phyloP scores from a whole-genome alignment of 495 filamentous ascomycete genomes.

The Aspergillus haitiensis region DNA sequence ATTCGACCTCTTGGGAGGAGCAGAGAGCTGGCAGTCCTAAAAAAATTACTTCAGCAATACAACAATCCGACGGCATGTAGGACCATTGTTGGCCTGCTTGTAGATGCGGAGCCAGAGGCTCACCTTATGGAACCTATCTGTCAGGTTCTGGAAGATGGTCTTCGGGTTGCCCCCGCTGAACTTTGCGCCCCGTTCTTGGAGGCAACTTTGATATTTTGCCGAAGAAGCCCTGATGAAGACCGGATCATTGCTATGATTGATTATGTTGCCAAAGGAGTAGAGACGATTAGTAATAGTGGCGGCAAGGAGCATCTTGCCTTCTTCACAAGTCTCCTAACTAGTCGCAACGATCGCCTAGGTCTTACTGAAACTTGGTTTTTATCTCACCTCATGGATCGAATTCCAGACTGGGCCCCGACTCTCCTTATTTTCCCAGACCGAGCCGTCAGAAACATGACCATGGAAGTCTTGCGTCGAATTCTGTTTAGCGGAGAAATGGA shows the following conservation, averaged over 20 bases:
- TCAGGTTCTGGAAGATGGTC: slow-evolving; percentile 51
- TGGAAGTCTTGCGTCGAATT: slow-evolving; percentile 55
- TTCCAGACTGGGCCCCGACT: slow-evolving; percentile 66
- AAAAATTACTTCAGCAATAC: slow-evolving; percentile 46
- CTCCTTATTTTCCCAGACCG: slow-evolving; percentile 64
- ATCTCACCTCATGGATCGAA: slow-evolving; percentile 48
- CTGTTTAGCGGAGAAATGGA: slow-evolving; percentile 50
- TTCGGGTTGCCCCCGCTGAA: slow-evolving; percentile 57
- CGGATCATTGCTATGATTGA: slow-evolving; percentile 47
- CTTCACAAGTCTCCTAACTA: slow-evolving; percentile 47
- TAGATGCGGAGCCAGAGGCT: slow-evolving; percentile 48
- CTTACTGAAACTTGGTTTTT: slow-evolving; percentile 39
- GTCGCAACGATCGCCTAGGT: slow-evolving; percentile 42
- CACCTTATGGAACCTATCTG: slow-evolving; percentile 43
- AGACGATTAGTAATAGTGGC: slow-evolving; percentile 55
- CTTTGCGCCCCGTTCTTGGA: slow-evolving; percentile 55
- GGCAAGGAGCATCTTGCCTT: slow-evolving; percentile 61
- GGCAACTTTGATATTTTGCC: slow-evolving; percentile 52
- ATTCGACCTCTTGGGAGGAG: slow-evolving; percentile 36
- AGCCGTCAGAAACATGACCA: slow-evolving; percentile 52
- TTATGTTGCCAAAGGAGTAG: slow-evolving; percentile 55
- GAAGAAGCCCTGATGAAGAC: slow-evolving; percentile 36
- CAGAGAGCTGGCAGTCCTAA: slow-evolving; percentile 39
- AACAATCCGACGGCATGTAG: slow-evolving; percentile 33
- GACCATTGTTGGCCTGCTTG: slow-evolving; percentile 43